Evolutionary conservation across 2,329 filamentous ascomycete genomes (phyloP), one percentile per base, ranked within the genome.

Genomic region (Aspergillus amoenus): DNA sequence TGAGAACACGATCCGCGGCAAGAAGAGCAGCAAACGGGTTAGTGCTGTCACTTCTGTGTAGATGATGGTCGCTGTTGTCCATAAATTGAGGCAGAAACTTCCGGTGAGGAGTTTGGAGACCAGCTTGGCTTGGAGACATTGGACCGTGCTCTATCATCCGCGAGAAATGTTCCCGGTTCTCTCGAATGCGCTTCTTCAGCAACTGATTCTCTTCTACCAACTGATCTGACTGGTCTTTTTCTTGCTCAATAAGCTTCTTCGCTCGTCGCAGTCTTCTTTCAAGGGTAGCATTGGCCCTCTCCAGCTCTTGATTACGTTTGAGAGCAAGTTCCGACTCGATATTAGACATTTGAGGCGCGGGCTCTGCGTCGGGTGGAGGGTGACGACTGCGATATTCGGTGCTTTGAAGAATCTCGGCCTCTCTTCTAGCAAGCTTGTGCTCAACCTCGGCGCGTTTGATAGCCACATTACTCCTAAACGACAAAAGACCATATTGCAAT

Each of bases 361-460:
- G 66, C 65, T 74, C 68, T 56, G 73, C 63, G 61, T 76, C 68
- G 79, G 85, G 60, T 82, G 81, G 55, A 82, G 87, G 61, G 82
- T 81, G 56, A 82, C 88, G 85, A 51, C 83, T 84, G 51, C 85
- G 84, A 69, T 89, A 84, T 68, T 94, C 89, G 13, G 87, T 86
- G 60, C 83, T 82, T 59, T 92, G 88, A 27, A 97, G 79, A 12
- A 93, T 90, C 60, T 96, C 90, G 18, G 96, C 88, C 74, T 97
- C 92, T 21, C 89, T 84, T 61, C 91, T 85, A n/a, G 88, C 89
- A 84, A 97, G 93, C 63, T 94, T 90, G 66, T 96, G 89, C 74
- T 97, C 93, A 5, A 97, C 93, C 37, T 88, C 89, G 64, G 93
- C 91, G 24, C 92, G 87, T 74, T 95, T 93, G 9, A 91, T 85